Evolutionary conservation across 257 asterid species (phyloP), one percentile per base, ranked within the genome.

Genomic region (Mentha longifolia): DNA sequence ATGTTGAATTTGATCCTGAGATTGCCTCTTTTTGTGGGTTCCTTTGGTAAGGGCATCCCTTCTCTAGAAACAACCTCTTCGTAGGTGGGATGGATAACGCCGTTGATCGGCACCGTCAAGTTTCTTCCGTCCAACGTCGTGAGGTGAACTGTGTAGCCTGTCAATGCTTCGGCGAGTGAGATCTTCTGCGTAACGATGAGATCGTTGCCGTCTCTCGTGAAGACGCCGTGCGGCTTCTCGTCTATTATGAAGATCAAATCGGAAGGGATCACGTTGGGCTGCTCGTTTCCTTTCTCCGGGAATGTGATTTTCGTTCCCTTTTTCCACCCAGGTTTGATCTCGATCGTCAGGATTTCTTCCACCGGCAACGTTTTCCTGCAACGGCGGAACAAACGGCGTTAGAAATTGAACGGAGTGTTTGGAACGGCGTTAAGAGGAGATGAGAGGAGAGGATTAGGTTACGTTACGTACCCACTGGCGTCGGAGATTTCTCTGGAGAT

Each of bases 301-400:
- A 92, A 92, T n/a, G 98, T 92, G 73, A 92, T 92, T 81, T 92
- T 92, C 0, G 98, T 92, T 22, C 98, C 98, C 60, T 90, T 92
- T 60, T 92, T 92, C 98, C 98, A 92, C 0, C 98, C 98, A 0
- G 98, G 96, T 70, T 88, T 90, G 54, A 92, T 83, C 17, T 87
- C 88, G 5, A 92, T 92, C 1, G 95, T 84, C 31, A 92, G 73
- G 45, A 83, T 83, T 78, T 92, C 97, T 75, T 90, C 90, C 55
- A 90, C 86, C 0, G 92, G 90, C 37, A 92, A 41, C 1, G 92
- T 85, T 49, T 77, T 88, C 89, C 97, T 91, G 97, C 50, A 13
- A 63, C 70, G 7, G 46, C 60, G 28, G 46, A 83, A 12, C 3
- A 56, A 13, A 13, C 12, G 14, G 39, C 66, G 9, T 67, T 33